phyloP scores from a whole-genome alignment of 495 filamentous ascomycete species.

The Penicillium manginii region DNA sequence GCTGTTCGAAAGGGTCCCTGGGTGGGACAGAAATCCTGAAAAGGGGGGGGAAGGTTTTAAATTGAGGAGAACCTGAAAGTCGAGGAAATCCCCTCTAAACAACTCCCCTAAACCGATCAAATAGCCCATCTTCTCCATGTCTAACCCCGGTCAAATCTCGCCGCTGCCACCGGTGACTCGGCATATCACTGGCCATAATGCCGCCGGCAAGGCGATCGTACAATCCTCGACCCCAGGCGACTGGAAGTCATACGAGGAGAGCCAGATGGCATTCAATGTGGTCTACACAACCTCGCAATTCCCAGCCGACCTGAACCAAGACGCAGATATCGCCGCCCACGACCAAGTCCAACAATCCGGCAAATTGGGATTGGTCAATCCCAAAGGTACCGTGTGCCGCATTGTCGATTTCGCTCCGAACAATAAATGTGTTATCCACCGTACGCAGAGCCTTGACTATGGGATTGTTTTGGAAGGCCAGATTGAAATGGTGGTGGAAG shows the following conservation, averaged over 20 bases:
- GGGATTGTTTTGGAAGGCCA: slow-evolving; percentile 77
- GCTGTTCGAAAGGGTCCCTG: not conserved
- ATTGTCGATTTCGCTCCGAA: slow-evolving; percentile 69
- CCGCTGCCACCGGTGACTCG: slow-evolving; percentile 38
- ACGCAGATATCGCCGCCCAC: slow-evolving; percentile 49
- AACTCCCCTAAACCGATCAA: not conserved
- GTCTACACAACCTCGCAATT: slow-evolving; percentile 57
- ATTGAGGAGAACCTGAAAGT: not conserved
- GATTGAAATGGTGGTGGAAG: slow-evolving; percentile 75
- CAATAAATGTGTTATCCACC: slow-evolving; percentile 67
- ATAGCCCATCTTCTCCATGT: slow-evolving; percentile 8
- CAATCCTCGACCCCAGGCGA: slow-evolving; percentile 26
- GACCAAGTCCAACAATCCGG: slow-evolving; percentile 35
- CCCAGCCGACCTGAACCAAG: slow-evolving; percentile 57
- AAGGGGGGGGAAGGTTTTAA: not conserved
- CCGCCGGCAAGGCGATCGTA: slow-evolving; percentile 35
- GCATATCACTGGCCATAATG: slow-evolving; percentile 47
- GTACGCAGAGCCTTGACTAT: slow-evolving; percentile 75
- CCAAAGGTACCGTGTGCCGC: slow-evolving; percentile 51
- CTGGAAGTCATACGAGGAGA: slow-evolving; percentile 25
- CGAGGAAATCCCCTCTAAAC: not conserved
- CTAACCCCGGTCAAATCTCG: slow-evolving; percentile 28
- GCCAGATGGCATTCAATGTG: slow-evolving; percentile 34
- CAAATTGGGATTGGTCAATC: slow-evolving; percentile 54
- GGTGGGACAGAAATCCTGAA: slow-evolving; percentile 1